Base-by-base conservation (phyloP, 345 rosid genomes). In the Abelmoschus esculentus region DNA sequence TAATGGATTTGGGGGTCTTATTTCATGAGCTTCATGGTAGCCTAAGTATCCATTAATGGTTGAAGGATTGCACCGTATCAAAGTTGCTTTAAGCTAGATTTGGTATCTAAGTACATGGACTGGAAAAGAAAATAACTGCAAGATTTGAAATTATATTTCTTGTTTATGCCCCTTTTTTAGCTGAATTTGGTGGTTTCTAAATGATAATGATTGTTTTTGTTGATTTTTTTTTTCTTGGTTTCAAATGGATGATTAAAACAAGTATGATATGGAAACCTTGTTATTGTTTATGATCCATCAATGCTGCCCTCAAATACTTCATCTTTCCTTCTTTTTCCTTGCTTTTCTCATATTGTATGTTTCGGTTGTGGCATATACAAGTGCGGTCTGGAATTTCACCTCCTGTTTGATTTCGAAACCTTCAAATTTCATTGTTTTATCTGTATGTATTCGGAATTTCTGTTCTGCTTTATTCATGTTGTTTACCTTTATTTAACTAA, bases 1-100 rank as follows among this genome's bases (percentile, higher is more conserved):
- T 38, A 38, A 38, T 38, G 70, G 31, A 31, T 32, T 13, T 46
- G 11, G 3, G 7, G 11, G 50, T 29, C 60, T 32, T 67, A 67
- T n/a, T n/a, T 22, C 13, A 69, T 19, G 54, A 26, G 57, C 2
- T 1, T 49, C 44, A n/a, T 66, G 13, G 22, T 50, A 49, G 44
- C 44, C 40, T 8, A 31, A 38, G 42, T 36, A 36, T 36, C 40
- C 40, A 36, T 36, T 36, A 36, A 63, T 46, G 44, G 38, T 63
- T 28, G 42, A 66, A 28, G 7, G 40, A 49, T 66, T 47, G 17
- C 26, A 4, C 3, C 3, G 11, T 2, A 0, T 29, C 3, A 5
- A 28, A 28, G 54, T 12, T 64, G n/a, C 46, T 61, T 50, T 49
- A 61, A 49, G 68, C 68, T 61, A 19, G 22, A 49, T 61, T 47